Evolutionary conservation across 2,329 filamentous ascomycete genomes (phyloP).

Genomic region (Sphaceloma murrayae): DNA sequence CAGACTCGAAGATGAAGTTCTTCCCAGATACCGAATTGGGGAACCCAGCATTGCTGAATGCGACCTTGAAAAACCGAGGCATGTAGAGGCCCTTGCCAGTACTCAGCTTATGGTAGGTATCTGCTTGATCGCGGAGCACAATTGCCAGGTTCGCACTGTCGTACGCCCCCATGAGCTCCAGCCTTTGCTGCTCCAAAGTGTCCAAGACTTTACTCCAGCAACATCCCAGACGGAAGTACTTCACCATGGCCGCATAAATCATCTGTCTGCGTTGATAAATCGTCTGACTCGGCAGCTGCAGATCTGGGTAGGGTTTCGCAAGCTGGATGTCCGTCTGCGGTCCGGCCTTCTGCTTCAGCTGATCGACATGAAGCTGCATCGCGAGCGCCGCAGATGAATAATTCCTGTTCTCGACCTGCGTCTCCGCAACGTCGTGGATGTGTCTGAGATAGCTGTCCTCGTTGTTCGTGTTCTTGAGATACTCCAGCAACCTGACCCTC

Average conservation of each 20-base stretch:
- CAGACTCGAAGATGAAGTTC: conserved; percentile 83
- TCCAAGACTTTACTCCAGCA: conserved; percentile 83
- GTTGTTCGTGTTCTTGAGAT: conserved; percentile 91
- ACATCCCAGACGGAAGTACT: conserved; percentile 86
- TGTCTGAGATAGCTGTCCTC: conserved; percentile 95
- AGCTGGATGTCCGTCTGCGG: conserved; percentile 51
- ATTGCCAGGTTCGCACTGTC: conserved; percentile 51
- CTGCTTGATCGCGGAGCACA: conserved; percentile 13
- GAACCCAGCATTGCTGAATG: conserved; percentile 84
- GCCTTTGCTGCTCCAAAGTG: conserved; percentile 65
- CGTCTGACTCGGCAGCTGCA: conserved; percentile 70
- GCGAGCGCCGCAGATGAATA: conserved; percentile 82
- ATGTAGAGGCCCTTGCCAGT: conserved; percentile 77
- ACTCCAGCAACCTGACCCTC: conserved; percentile 85
- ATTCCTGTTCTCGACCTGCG: conserved; percentile 68
- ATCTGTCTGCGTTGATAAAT: conserved; percentile 88
- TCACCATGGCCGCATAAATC: conserved; percentile 90
- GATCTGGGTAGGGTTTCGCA: conserved; percentile 41
- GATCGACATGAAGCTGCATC: conserved; percentile 78
- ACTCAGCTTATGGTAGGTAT: conserved; percentile 15
- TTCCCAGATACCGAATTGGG: conserved; percentile 73
- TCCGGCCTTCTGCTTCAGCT: conserved; percentile 69
- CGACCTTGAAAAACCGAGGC: conserved; percentile 83
- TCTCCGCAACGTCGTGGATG: conserved; percentile 76
- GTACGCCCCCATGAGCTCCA: conserved; percentile 9